Conservation (phyloP, 192 early-diverging fungal species). For the Coemansia sp. region DNA sequence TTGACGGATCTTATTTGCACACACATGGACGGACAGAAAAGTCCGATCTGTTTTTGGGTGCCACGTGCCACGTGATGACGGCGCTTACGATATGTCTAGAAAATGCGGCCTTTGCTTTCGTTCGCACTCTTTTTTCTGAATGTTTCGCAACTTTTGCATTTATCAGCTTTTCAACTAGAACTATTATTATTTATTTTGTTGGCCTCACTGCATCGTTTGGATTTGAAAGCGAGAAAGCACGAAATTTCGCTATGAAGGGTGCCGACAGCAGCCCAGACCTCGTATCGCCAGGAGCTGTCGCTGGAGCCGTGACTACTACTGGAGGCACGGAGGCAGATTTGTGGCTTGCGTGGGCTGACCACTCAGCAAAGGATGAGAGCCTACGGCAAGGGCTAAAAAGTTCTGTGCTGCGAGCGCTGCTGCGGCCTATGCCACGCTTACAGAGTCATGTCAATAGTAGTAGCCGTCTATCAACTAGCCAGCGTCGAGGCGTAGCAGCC, state of each 20-base stretch:
- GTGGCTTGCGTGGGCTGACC: slow-evolving; percentile 26
- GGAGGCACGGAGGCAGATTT: not conserved
- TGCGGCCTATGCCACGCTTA: slow-evolving; percentile 14
- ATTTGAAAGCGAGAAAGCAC: not conserved
- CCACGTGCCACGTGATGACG: not conserved
- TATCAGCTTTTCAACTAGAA: not conserved
- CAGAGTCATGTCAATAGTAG: not conserved
- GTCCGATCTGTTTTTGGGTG: too few relatives aligned
- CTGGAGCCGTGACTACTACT: not conserved
- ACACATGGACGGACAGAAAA: too few relatives aligned
- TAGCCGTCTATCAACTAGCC: not conserved
- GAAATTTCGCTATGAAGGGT: slow-evolving; percentile 1
- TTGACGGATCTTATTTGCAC: too few relatives aligned
- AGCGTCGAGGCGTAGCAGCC: not conserved
- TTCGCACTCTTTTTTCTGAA: not conserved
- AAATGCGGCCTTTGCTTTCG: not conserved
- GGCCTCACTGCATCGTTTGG: not conserved
- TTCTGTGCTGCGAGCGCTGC: slow-evolving; percentile 17
- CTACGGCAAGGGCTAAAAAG: slow-evolving; percentile 17
- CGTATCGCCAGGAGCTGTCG: not conserved
- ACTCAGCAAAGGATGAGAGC: slow-evolving; percentile 12
- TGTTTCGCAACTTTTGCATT: not conserved
- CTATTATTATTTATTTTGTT: not conserved
- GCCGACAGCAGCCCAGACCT: not conserved
- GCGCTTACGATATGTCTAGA: not conserved